Evolutionary conservation across 176 grass and related monocot genomes (phyloP), one percentile per base, ranked within the genome.

Genomic region (Hsuehochloa calcarea): DNA sequence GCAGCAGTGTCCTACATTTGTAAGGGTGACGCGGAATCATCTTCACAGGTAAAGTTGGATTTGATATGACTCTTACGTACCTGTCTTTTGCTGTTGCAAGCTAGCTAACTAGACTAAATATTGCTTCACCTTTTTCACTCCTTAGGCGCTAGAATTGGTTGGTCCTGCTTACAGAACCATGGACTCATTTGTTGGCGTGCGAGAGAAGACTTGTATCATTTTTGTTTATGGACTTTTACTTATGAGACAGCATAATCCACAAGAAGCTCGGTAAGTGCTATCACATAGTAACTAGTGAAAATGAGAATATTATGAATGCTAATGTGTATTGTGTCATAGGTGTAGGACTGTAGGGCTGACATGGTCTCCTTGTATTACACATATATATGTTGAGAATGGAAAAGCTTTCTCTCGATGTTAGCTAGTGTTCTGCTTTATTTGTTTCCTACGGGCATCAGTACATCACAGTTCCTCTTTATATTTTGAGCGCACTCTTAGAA

Each of bases 201-300:
- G 90, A 86, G 95, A 97, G 88, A 97, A 97, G 85, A 97, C 95
- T 77, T 97, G 95, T 78, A 91, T 97, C 27, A 89, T 94, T 74
- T 97, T 97, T 92, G 95, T 92, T 87, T 97, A 97, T 50, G 90
- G 95, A 47, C 95, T 97, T 76, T 71, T 97, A 75, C 88, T 97
- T 78, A 97, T 97, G 95, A 94, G 92, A 83, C 95, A 97, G 60
- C 92, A 97, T 70, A 97, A 97, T 94, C 88, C 86, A 59, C 95
- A 97, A 82, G 92, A 97, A 82, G 92, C 95, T 89, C 82, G 95
- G 94, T 94, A 80, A 78, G 84, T 52, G 67, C 63, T 22, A 65
- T 86, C 20, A 25, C 34, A 63, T 11, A 61, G 31, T 34, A 34
- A 34, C 31, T 34, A 34, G 25, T 83, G 37, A 38, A 23, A 79